phyloP scores from a whole-genome alignment of 495 filamentous ascomycete species.

The Trichoderma virens region DNA sequence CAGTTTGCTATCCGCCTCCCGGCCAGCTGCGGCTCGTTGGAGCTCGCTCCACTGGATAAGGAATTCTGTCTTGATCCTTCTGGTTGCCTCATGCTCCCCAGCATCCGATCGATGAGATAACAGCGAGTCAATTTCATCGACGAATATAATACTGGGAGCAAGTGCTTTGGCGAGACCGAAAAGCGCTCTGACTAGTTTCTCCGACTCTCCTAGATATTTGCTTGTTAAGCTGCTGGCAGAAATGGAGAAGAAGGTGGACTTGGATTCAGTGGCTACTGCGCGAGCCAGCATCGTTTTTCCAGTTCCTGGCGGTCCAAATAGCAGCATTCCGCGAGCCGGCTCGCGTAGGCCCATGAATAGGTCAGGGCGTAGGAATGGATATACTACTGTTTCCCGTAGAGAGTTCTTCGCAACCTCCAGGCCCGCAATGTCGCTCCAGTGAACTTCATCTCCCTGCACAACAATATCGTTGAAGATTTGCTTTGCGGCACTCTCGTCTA shows the following conservation, averaged over 20 bases:
- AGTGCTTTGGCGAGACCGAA: conserved; percentile 85
- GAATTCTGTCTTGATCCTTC: conserved; percentile 96
- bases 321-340: conserved; percentile 87
- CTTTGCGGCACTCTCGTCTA: conserved; percentile 74
- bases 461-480: conserved; percentile 97
- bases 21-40: conserved; percentile 82
- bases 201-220: conserved; percentile 94
- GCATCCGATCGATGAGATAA: conserved; percentile 75
- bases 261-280: conserved; percentile 90
- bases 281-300: conserved; percentile 98
- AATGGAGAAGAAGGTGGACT: conserved; percentile 96
- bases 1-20: conserved; percentile 61
- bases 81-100: conserved; percentile 86
- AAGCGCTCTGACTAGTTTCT: conserved; percentile 90
- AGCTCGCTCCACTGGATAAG: conserved; percentile 96
- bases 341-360: conserved; percentile 93
- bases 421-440: conserved; percentile 91
- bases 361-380: conserved; percentile 93
- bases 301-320: conserved; percentile 94
- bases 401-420: conserved; percentile 86
- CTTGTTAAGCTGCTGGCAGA: conserved; percentile 88
- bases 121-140: conserved; percentile 96
- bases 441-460: conserved; percentile 86
- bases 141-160: conserved; percentile 95
- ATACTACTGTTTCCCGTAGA: conserved; percentile 93